A percentile compares a stretch with the other conserved stretches of the same genome.
These are phyloP conservation scores for Ceratocystis papillata DNA, from an alignment of 2,329 filamentous ascomycete genomes.

Conservation along the genomic window DNA sequence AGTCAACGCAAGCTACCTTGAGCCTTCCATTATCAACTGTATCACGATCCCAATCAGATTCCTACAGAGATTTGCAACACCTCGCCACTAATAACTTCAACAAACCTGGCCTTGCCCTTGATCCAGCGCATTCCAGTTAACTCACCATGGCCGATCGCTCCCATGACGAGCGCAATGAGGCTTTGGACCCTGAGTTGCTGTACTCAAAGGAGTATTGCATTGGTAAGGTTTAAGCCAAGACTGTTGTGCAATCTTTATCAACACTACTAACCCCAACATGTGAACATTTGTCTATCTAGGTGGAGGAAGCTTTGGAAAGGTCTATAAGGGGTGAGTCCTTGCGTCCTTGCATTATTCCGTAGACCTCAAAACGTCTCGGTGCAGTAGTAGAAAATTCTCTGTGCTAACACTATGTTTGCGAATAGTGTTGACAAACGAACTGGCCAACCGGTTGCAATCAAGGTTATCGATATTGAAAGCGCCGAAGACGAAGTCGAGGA, in stretches of 20 bases:
- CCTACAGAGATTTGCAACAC: not conserved
- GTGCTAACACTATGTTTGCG: not conserved
- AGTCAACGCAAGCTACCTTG: not conserved
- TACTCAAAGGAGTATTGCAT: slow-evolving; percentile 92
- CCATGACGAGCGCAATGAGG: slow-evolving; percentile 40
- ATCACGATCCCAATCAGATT: not conserved
- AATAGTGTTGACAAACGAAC: slow-evolving; percentile 82
- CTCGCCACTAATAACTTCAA: not conserved
- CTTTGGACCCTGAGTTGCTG: slow-evolving; percentile 73
- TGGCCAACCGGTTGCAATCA: slow-evolving; percentile 91
- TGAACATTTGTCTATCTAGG: slow-evolving; percentile 41
- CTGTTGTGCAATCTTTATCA: slow-evolving; percentile 17
- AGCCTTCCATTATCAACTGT: not conserved
- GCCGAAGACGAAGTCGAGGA: slow-evolving; percentile 99
- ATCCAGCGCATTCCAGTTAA: slow-evolving; percentile 18
- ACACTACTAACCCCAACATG: slow-evolving; percentile 28
- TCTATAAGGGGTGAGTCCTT: slow-evolving; percentile 76
- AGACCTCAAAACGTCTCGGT: no score
- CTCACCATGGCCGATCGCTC: slow-evolving; percentile 40
- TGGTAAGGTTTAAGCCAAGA: slow-evolving; percentile 41
- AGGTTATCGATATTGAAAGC: slow-evolving; percentile 97
- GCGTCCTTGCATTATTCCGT: no score
- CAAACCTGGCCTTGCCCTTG: not conserved
- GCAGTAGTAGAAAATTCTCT: no score
- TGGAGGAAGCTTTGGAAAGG: slow-evolving; percentile 94